Evolutionary conservation across 345 rosid species (phyloP).

Genomic region (Hypericum androsaemum): DNA sequence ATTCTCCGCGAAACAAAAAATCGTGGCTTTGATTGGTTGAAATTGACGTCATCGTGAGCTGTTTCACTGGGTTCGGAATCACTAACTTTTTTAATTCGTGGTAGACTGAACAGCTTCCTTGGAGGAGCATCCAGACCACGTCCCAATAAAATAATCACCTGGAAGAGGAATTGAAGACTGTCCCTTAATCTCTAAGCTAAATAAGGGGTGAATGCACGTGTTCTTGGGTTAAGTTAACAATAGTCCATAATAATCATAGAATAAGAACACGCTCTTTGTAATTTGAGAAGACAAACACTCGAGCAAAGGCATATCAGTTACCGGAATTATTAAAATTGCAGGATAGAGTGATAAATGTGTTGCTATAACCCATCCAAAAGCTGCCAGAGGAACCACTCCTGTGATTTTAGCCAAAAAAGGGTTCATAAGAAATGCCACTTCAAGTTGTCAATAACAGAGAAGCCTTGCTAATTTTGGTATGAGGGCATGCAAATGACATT

Average conservation of each 20-base stretch:
- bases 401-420: slow-evolving; percentile 16
- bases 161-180: slow-evolving; percentile 19
- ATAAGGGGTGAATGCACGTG: too few species aligned
- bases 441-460: not conserved
- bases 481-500: too few species aligned
- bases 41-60: slow-evolving; percentile 12
- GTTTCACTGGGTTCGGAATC: slow-evolving; percentile 21
- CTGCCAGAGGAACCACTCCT: slow-evolving; percentile 79
- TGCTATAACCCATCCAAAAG: slow-evolving; percentile 90
- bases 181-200: too few species aligned
- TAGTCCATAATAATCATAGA: too few species aligned
- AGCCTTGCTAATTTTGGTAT: too few species aligned
- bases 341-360: slow-evolving; percentile 88
- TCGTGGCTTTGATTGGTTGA: slow-evolving; percentile 20
- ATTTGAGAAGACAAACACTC: slow-evolving; percentile 4
- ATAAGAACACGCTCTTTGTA: not conserved
- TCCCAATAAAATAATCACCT: slow-evolving; percentile 68
- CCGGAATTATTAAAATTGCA: slow-evolving; percentile 64
- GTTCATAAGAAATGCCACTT: slow-evolving; percentile 1
- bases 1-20: slow-evolving; percentile 45
- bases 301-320: slow-evolving; percentile 19
- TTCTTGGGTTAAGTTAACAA: too few species aligned
- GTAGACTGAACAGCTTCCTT: slow-evolving; percentile 45
- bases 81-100: slow-evolving; percentile 19
- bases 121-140: slow-evolving; percentile 85